Conservation (phyloP, 805 yeast species). For the Hyphopichia homilentoma region DNA sequence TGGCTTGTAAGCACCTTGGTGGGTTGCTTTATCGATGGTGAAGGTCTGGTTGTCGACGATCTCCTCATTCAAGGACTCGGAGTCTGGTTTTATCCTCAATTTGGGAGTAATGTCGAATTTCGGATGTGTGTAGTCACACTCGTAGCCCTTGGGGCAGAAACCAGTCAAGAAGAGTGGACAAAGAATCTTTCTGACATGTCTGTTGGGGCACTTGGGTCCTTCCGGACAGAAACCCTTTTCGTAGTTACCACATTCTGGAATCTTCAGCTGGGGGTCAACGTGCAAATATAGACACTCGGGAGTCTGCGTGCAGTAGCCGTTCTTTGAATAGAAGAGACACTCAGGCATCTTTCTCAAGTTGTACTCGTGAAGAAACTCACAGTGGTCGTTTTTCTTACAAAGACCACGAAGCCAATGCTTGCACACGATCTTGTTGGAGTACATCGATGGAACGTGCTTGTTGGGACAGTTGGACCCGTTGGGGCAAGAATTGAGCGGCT, state of each 20-base stretch:
- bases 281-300: constrained; percentile 94
- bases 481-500: constrained; percentile 70
- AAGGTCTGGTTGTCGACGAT: constrained; percentile 14
- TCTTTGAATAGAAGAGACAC: constrained; percentile 80
- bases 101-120: constrained; percentile 51
- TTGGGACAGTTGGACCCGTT: constrained; percentile 81
- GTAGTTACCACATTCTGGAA: constrained; percentile 85
- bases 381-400: constrained; percentile 93
- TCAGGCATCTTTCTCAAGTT: constrained; percentile 95
- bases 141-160: constrained; percentile 86
- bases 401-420: constrained; percentile 98
- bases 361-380: constrained; percentile 95
- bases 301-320: constrained; percentile 84
- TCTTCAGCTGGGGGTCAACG: constrained; percentile 81
- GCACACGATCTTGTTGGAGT: constrained; percentile 69
- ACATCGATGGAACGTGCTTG: constrained; percentile 66
- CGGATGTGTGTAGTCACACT: constrained; percentile 82
- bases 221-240: constrained; percentile 87
- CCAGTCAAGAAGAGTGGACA: constrained; percentile 86
- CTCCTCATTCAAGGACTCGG: constrained; percentile 19
- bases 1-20: no score
- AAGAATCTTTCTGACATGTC: constrained; percentile 72
- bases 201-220: constrained; percentile 79
- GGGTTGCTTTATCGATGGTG: no score
- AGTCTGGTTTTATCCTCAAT: constrained; percentile 44